Percentiles rank a stretch among this genome's conserved stretches.
These are phyloP conservation scores for Ophiostoma montium DNA, from an alignment of 2,329 filamentous ascomycete genomes.

Conservation along the genomic window DNA sequence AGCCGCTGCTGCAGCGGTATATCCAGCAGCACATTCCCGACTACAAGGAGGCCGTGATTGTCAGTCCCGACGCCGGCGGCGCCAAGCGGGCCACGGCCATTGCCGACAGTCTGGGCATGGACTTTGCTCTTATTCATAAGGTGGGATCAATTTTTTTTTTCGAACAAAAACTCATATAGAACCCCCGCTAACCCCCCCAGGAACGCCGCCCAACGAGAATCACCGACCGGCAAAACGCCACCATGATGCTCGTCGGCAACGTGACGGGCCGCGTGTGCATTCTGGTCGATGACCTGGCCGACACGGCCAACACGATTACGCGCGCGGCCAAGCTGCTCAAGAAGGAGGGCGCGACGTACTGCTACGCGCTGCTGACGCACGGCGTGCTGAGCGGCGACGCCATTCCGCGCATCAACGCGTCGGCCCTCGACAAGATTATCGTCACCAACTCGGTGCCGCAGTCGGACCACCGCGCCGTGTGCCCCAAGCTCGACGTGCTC, in stretches of 20 bases:
- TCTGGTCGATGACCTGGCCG: conserved; percentile 83
- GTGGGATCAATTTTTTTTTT: conserved; percentile 28
- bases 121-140: conserved; percentile 98
- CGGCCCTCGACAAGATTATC: conserved; percentile 80
- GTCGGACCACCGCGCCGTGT: conserved; percentile 59
- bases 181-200: conserved; percentile 10
- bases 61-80: conserved; percentile 90
- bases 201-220: conserved; percentile 52
- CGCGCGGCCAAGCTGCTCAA: conserved; percentile 93
- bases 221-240: conserved; percentile 61
- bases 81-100: conserved; percentile 94
- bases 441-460: conserved; percentile 95
- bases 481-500: conserved; percentile 80
- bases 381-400: conserved; percentile 92
- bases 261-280: conserved; percentile 63
- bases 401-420: conserved; percentile 86
- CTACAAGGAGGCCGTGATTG: conserved; percentile 76
- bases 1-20: conserved; percentile 56
- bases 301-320: conserved; percentile 95
- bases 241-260: conserved; percentile 73
- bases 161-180: neutral
- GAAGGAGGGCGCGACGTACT: conserved; percentile 80
- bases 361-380: conserved; percentile 88
- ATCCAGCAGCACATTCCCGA: conserved; percentile 72
- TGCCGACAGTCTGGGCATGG: conserved; percentile 82